Evolutionary conservation across 164 flowering plant genomes (phyloP), one percentile per base, ranked within the genome.

Genomic region (Chimonanthus praecox): DNA sequence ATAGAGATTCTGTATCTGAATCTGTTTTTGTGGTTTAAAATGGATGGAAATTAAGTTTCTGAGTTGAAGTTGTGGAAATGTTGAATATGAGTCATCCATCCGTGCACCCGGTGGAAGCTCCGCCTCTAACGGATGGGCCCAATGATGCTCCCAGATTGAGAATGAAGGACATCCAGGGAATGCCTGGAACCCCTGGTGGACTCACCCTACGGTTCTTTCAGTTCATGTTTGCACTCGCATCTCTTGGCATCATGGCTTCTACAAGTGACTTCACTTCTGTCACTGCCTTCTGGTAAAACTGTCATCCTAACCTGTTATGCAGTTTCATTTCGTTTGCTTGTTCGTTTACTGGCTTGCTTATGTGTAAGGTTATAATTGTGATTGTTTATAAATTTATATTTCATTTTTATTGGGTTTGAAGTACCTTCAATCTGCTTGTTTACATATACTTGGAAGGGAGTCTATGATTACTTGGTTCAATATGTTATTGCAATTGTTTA

Each of bases 151-250:
- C 84, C 2, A 85, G 91, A 71, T 84, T 85, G 73, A 85, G 94
- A 80, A 89, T 94, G 97, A 87, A 87, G 83, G 94, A 90, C 68
- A 61, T 90, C 45, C 93, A 88, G 73, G 98, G 98, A 47, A 90
- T 88, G 97, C 92, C 97, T 2, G 98, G 93, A 1, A 94, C 98
- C 0, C 66, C 69, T 4, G 94, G 91, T 2, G 94, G 97, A 4
- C 83, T 92, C 0, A 77, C 75, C 3, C 75, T 94, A 75, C 88
- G 97, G 5, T 13, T 85, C 7, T 77, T 60, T 68, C 97, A 94
- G 82, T 85, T 88, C 11, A 3, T 84, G 1, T 92, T 89, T 72
- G 92, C 98, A 0, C 85, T 73, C 58, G 82, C 80, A 0, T 79
- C 97, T 6, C 87, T 90, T 45, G 78, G 78, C 48, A 80, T 90